Evolutionary conservation across 2,329 filamentous ascomycete species (phyloP), one percentile per base, ranked within the genome.

Genomic region (Neonectria neomacrospora): DNA sequence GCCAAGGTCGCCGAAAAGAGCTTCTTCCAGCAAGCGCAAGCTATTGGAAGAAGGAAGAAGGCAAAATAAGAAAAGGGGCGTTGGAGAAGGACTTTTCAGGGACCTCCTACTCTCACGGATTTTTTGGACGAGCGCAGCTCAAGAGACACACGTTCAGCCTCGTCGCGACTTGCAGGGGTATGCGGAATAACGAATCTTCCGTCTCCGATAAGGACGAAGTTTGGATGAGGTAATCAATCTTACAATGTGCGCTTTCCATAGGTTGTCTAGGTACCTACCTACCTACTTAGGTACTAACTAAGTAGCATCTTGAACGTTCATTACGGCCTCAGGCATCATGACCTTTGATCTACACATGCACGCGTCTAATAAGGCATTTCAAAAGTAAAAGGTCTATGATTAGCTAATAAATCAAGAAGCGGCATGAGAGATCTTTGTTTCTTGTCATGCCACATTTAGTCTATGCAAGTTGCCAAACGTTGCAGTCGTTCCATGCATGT

Each of bases 91-190:
- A 58, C 60, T 63, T 42, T 51, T 54, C 53, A 61, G 41, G 56
- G 62, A 56, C 66, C 68, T 62, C 52, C 58, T 67, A 47, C 55
- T 54, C 62, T 66, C 64, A 65, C 51, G 67, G 65, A 71, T 52
- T 73, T 72, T 71, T 75, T 69, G 67, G 65, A 68, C 56, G 66
- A 70, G 60, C 64, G 61, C 61, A 67, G 64, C 61, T 58, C 67
- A 70, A 67, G 65, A 61, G 65, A 61, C 63, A 67, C 69, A 72
- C 71, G 68, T 71, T 67, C 72, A 73, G 69, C 71, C 70, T 73
- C 53, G 71, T 72, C 71, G 73, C 71, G 73, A 67, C 64, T 55
- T 55, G 50, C 67, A 66, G 62, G 67, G 67, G 60, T 62, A 14
- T 23, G 11, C 26, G 65, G 74, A 70, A 58, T 3, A 14, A 39